Conservation (phyloP, 768 basidiomycete species). For the Rubroboletus pulcherrimus region DNA sequence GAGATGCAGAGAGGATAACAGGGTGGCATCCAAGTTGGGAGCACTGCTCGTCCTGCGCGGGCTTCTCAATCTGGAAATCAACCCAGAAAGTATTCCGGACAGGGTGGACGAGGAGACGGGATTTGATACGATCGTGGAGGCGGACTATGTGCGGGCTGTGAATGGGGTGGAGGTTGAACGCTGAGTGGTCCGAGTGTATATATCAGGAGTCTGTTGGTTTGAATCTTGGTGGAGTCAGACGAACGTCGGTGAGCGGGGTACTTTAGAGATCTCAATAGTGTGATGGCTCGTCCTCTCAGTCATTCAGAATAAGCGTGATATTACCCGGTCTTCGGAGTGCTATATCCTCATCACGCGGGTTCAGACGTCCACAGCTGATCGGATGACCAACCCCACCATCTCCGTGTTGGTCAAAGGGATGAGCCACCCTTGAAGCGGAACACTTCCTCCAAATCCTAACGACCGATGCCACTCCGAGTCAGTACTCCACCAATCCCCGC, state of each 20-base stretch:
- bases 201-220: neutral
- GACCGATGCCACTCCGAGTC: neutral
- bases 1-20: slow-evolving; percentile 65
- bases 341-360: neutral
- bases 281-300: too few relatives aligned
- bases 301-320: neutral
- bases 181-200: neutral
- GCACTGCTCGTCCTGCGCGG: slow-evolving; percentile 62
- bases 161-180: slow-evolving; percentile 47
- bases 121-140: slow-evolving; percentile 53
- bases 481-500: neutral
- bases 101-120: slow-evolving; percentile 28
- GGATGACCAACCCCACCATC: neutral
- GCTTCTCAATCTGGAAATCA: slow-evolving; percentile 47
- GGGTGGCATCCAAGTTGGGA: slow-evolving; percentile 73
- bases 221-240: neutral
- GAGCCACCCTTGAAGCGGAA: slow-evolving; percentile 58
- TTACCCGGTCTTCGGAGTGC: neutral
- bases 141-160: slow-evolving; percentile 42
- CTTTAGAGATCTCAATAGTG: neutral
- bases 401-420: slow-evolving; percentile 1
- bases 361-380: neutral
- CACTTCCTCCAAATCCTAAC: slow-evolving; percentile 57
- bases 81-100: slow-evolving; percentile 36
- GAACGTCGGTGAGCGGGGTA: neutral